A percentile compares a stretch with the other conserved stretches of the same genome.
Evolutionary conservation across 2,329 filamentous ascomycete species (phyloP).

Genomic region (Aspergillus sergii): DNA sequence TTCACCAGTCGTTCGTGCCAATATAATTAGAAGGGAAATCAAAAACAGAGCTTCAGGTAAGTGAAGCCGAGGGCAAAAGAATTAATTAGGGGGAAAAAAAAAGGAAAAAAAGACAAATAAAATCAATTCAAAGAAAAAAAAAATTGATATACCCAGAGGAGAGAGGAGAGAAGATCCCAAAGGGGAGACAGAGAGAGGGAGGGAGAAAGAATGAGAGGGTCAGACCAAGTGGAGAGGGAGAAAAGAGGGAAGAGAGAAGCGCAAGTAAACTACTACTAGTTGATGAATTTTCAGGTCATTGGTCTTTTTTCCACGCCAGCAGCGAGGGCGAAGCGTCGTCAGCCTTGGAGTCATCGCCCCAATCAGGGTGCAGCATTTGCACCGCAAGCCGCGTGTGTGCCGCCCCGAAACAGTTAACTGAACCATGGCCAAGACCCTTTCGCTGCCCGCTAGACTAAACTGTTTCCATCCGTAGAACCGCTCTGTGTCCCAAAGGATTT

Average conservation of each 20-base stretch:
- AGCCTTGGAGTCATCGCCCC: conserved; percentile 35
- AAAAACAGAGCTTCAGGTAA: conserved; percentile 3
- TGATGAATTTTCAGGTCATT: conserved; percentile 16
- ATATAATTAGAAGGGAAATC: neutral
- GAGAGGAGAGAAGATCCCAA: conserved; percentile 15
- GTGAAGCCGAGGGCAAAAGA: neutral
- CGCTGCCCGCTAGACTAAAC: conserved; percentile 7
- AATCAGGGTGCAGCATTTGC: conserved; percentile 36
- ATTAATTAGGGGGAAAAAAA: conserved; percentile 2
- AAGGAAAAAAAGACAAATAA: neutral
- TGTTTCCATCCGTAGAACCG: conserved; percentile 2
- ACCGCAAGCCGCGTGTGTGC: conserved; percentile 40
- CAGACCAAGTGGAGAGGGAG: conserved; percentile 18
- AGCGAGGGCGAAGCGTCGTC: conserved; percentile 37
- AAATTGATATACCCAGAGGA: neutral
- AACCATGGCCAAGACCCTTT: conserved; percentile 34
- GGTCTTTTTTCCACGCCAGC: conserved; percentile 23
- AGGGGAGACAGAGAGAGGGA: conserved; percentile 9
- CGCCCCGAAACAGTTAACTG: conserved; percentile 31
- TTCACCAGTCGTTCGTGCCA: neutral
- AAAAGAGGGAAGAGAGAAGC: conserved; percentile 13
- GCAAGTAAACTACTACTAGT: conserved; percentile 1
- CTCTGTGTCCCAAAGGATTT: conserved; percentile 5
- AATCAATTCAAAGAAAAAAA: conserved; percentile 10
- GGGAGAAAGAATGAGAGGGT: conserved; percentile 12